Conservation (phyloP, 345 rosid genomes). For the Eucalyptus marginata region DNA sequence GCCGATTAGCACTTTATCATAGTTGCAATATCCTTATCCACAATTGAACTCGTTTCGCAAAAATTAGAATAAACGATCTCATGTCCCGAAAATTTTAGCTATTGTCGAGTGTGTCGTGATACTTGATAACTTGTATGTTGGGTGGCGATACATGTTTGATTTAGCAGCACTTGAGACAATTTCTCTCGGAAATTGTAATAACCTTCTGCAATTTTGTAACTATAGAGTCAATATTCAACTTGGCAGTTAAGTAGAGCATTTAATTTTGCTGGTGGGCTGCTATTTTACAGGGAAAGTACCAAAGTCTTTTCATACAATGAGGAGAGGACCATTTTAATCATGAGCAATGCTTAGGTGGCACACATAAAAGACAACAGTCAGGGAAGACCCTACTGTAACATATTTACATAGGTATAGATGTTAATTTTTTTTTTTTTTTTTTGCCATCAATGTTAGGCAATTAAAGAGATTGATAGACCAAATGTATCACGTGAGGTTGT, state of each 20-base stretch:
- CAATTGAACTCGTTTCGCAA: background rate
- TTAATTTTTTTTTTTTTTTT: background rate
- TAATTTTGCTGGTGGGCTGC: background rate
- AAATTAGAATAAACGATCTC: background rate
- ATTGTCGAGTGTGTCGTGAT: background rate
- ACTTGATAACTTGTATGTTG: fast-evolving
- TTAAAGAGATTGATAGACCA: background rate
- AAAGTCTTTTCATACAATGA: background rate
- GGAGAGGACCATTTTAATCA: background rate
- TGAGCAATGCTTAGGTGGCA: background rate
- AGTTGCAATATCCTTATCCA: fast-evolving
- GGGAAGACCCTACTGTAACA: background rate
- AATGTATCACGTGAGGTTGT: fast-evolving
- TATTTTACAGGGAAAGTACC: background rate
- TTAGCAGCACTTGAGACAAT: too few relatives aligned
- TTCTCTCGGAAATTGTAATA: background rate
- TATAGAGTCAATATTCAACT: background rate
- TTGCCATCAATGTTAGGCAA: background rate
- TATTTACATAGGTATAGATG: background rate
- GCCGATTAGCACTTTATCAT: too few relatives aligned
- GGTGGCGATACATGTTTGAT: background rate
- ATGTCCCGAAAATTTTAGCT: fast-evolving
- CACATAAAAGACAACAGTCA: background rate
- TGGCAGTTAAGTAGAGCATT: background rate
- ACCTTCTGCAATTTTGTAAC: background rate